Percentiles rank a stretch among this genome's conserved stretches.
Conservation (phyloP, 164 flowering plant genomes). For the Euptelea pleiosperma region DNA sequence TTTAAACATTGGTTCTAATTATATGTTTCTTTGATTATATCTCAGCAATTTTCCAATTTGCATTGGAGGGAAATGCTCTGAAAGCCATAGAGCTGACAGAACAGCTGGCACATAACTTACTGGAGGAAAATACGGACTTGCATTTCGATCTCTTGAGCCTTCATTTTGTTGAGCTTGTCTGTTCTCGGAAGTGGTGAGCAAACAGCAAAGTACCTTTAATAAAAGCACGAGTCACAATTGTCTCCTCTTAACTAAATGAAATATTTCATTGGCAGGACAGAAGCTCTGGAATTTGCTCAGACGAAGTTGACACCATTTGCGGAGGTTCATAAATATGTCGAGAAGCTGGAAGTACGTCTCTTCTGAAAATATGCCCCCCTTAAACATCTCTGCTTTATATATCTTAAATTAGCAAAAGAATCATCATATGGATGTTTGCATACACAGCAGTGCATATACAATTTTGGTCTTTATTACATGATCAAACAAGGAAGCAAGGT, state of each 20-base stretch:
- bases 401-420: not conserved
- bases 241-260: conserved; percentile 8
- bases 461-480: not conserved
- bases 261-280: conserved; percentile 65
- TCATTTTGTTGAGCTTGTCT: conserved; percentile 88
- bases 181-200: conserved; percentile 72
- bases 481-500: not conserved
- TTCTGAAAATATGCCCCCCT: not conserved
- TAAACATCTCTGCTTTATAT: too few relatives aligned
- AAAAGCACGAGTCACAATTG: not conserved
- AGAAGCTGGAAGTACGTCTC: conserved; percentile 75
- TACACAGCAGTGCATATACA: not conserved
- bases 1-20: too few relatives aligned
- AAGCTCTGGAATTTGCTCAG: conserved; percentile 92
- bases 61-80: conserved; percentile 76
- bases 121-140: conserved; percentile 78
- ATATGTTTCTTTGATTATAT: not conserved
- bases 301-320: conserved; percentile 78
- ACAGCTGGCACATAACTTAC: conserved; percentile 58
- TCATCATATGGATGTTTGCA: not conserved
- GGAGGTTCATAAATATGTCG: conserved; percentile 61
- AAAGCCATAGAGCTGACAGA: conserved; percentile 88
- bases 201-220: not conserved
- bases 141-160: conserved; percentile 94
- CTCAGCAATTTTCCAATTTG: conserved; percentile 66